phyloP scores from a whole-genome alignment of 257 asterid species.

The Hygrophila difformis region DNA sequence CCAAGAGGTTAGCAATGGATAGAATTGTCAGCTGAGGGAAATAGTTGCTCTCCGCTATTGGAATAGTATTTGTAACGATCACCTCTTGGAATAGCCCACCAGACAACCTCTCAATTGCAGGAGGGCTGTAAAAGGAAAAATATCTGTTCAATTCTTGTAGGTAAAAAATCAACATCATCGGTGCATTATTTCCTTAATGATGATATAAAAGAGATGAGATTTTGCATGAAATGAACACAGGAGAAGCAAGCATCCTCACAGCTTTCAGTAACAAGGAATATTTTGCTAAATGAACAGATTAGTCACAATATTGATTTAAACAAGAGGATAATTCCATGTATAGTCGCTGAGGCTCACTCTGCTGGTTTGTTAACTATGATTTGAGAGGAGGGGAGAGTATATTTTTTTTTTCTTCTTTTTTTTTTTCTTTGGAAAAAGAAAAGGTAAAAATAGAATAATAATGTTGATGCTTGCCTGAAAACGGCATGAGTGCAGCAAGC shows the following conservation, averaged over 20 bases:
- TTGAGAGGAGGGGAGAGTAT: no score
- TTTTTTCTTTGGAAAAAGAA: no score
- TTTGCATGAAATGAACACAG: not conserved
- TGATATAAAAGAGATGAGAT: no score
- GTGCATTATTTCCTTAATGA: no score
- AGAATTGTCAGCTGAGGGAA: conserved; percentile 85
- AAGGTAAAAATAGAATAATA: not conserved
- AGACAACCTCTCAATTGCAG: conserved; percentile 84
- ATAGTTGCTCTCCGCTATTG: conserved; percentile 61
- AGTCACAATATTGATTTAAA: no score
- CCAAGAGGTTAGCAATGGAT: conserved; percentile 85
- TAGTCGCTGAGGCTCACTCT: no score
- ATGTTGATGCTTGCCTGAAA: conserved; percentile 45
- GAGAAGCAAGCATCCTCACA: not conserved
- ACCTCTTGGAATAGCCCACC: conserved; percentile 95
- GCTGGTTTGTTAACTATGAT: no score
- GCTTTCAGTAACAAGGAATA: not conserved
- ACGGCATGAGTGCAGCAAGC: conserved; percentile 97
- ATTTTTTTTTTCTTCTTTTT: no score
- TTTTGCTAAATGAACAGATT: not conserved
- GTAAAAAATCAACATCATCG: no score
- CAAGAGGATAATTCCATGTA: no score
- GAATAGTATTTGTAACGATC: conserved; percentile 78
- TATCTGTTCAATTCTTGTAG: no score
- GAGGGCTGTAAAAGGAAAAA: conserved; percentile 50